Evolutionary conservation across 768 basidiomycete species (phyloP).

Genomic region (Suillus variegatus): DNA sequence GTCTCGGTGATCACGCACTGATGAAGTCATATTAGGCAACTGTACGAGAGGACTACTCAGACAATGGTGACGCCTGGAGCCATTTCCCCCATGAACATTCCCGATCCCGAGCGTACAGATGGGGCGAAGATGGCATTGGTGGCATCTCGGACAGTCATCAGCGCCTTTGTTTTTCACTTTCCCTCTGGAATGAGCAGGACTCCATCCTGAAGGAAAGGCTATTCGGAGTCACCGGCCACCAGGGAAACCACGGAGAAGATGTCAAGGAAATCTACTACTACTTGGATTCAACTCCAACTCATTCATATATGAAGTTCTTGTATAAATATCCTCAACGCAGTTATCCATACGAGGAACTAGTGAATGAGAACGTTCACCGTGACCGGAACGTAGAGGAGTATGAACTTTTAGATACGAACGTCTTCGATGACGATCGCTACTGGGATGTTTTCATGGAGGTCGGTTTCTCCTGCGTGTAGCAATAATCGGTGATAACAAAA

Average conservation of each 20-base stretch:
- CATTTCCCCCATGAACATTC: conserved; percentile 95
- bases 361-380: conserved; percentile 79
- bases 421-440: conserved; percentile 90
- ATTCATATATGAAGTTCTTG: conserved; percentile 99
- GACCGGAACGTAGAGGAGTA: conserved; percentile 87
- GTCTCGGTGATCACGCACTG: neutral
- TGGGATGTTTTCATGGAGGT: conserved; percentile 99
- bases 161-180: conserved; percentile 85
- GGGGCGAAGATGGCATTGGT: conserved; percentile 98
- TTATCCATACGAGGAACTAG: conserved; percentile 94
- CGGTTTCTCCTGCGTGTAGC: conserved; percentile 26
- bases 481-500: conserved; percentile 9
- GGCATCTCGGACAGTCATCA: conserved; percentile 98
- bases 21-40: conserved; percentile 65
- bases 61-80: conserved; percentile 93
- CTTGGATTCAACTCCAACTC: conserved; percentile 96
- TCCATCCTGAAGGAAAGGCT: conserved; percentile 95
- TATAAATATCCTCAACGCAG: conserved; percentile 97
- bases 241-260: conserved; percentile 99
- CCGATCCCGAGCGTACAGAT: conserved; percentile 92
- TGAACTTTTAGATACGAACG: conserved; percentile 91
- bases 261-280: conserved; percentile 99
- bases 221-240: conserved; percentile 94
- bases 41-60: conserved; percentile 97
- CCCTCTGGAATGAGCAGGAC: conserved; percentile 94